Evolutionary conservation across 352 stramenopile species (phyloP).

Genomic region (Phytopythium helicoides): DNA sequence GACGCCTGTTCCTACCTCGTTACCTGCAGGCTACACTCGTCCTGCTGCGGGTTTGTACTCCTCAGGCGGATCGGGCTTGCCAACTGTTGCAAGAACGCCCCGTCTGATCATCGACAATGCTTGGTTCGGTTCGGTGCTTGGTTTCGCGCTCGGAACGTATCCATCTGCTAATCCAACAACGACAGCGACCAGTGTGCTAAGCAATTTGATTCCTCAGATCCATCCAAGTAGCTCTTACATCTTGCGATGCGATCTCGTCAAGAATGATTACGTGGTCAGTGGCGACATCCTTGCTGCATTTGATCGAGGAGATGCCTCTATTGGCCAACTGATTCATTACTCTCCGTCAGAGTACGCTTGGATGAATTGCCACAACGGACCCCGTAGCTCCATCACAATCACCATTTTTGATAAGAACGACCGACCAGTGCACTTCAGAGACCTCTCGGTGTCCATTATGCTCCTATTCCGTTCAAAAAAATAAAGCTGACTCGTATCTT

Average conservation of each 20-base stretch:
- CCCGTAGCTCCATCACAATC: slow-evolving; percentile 10
- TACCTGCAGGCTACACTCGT: background rate
- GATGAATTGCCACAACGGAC: slow-evolving; percentile 13
- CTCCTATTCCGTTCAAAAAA: slow-evolving; percentile 8
- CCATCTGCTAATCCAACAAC: slow-evolving; percentile 6
- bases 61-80: slow-evolving; percentile 7
- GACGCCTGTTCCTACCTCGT: background rate
- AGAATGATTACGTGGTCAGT: slow-evolving; percentile 16
- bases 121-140: slow-evolving; percentile 9
- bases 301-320: slow-evolving; percentile 5
- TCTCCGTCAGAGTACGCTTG: slow-evolving; percentile 14
- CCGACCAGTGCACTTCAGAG: slow-evolving; percentile 4
- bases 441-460: slow-evolving; percentile 10
- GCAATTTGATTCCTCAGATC: slow-evolving; percentile 12
- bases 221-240: slow-evolving; percentile 9
- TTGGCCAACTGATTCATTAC: slow-evolving; percentile 11
- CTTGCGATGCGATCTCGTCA: slow-evolving; percentile 15
- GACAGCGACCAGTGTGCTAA: slow-evolving; percentile 4
- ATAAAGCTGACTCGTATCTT: background rate
- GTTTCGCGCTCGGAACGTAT: slow-evolving; percentile 8
- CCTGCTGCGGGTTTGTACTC: slow-evolving; percentile 13
- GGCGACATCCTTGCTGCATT: slow-evolving; percentile 13
- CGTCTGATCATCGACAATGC: slow-evolving; percentile 14
- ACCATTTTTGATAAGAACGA: slow-evolving; percentile 14
- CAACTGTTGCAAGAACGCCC: slow-evolving; percentile 4